A percentile compares a stretch with the other conserved stretches of the same genome.
Conservation (phyloP, 2,329 filamentous ascomycete genomes). For the Bipolaris gigantea region DNA sequence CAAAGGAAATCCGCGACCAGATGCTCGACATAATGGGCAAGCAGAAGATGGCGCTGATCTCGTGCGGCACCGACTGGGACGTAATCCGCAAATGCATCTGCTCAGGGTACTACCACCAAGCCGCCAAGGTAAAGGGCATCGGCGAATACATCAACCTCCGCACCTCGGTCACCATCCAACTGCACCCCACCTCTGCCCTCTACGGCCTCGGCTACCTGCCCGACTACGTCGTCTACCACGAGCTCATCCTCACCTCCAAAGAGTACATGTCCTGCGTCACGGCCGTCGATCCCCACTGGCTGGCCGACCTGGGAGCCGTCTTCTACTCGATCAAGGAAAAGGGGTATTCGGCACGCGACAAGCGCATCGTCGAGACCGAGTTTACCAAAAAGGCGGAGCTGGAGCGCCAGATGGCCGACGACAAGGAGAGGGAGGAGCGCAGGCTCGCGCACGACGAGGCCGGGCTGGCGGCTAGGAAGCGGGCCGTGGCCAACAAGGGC, state of each 20-base stretch:
- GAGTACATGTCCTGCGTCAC: slow-evolving; percentile 99
- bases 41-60: slow-evolving; percentile 84
- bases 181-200: slow-evolving; percentile 90
- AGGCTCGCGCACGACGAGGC: slow-evolving; percentile 45
- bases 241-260: slow-evolving; percentile 92
- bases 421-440: slow-evolving; percentile 70
- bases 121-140: slow-evolving; percentile 91
- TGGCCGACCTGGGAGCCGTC: slow-evolving; percentile 92
- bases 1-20: slow-evolving; percentile 93
- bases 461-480: slow-evolving; percentile 33
- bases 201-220: slow-evolving; percentile 93
- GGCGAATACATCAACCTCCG: slow-evolving; percentile 97
- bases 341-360: slow-evolving; percentile 85
- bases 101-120: slow-evolving; percentile 97
- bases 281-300: slow-evolving; percentile 93
- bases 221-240: slow-evolving; percentile 97
- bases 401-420: slow-evolving; percentile 86
- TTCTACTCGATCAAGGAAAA: slow-evolving; percentile 99
- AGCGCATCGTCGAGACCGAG: slow-evolving; percentile 84
- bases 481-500: slow-evolving; percentile 33
- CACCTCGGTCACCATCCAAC: slow-evolving; percentile 88
- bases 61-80: slow-evolving; percentile 97
- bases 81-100: slow-evolving; percentile 95
- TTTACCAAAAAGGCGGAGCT: slow-evolving; percentile 94
- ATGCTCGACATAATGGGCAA: slow-evolving; percentile 90